Evolutionary conservation across 108 stramenopile species (phyloP), one percentile per base, ranked within the genome.

Genomic region (Chaetoceros muelleri): DNA sequence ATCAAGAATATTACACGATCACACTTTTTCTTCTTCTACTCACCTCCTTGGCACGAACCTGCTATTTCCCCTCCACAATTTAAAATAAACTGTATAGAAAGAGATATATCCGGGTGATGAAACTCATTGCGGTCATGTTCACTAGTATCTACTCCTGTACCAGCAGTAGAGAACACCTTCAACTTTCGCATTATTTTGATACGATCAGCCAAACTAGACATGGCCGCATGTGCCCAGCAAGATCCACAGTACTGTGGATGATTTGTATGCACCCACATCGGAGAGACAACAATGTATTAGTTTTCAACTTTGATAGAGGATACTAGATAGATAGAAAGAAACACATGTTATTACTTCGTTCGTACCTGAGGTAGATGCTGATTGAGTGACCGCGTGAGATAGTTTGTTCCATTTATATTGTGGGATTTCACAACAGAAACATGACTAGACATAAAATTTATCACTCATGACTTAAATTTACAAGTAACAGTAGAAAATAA

Each of bases 341-440:
- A 58, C 17, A 16, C 25, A 60, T 23, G 1, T 2, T 3, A 48
- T 18, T 28, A 2, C 8, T 26, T 45, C 0, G 54, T 70, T 22
- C 74, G 68, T 30, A 71, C 74, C 40, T 82, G 82, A 21, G 93
- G 95, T 62, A 96, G 87, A 73, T 95, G 93, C 53, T 97, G 96
- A 65, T 95, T 97, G 52, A 93, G 72, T 26, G 50, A 51, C 23
- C 78, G 75, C 31, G 92, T 94, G 34, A 90, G 61, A 69, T 89
- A 95, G 53, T 71, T 74, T 44, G 52, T 76, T 26, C 87, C 84
- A 48, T 85, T 67, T 28, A 90, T 74, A 61, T 94, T 79, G 50
- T 80, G n/a, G n/a, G n/a, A n/a, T n/a, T n/a, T n/a, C n/a, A n/a
- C n/a, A n/a, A n/a, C n/a, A n/a, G n/a, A n/a, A n/a, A n/a, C n/a